Conservation (phyloP, 1,284 basidiomycete genomes). For the Melanopsichium pennsylvanicum region DNA sequence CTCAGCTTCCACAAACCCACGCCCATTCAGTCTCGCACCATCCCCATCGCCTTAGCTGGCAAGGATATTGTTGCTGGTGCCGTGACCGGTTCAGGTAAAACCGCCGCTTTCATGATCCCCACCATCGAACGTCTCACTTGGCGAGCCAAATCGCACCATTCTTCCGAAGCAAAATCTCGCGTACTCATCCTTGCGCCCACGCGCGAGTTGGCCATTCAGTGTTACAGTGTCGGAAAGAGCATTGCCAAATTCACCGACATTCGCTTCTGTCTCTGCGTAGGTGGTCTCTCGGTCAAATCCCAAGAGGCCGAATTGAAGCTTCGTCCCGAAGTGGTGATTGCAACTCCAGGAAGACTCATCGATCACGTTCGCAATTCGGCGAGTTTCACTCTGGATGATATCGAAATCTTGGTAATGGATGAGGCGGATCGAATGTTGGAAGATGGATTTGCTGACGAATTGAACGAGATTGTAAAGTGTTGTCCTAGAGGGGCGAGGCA, state of each 20-base stretch:
- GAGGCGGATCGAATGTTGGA: conserved; percentile 99
- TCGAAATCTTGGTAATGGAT: conserved; percentile 99
- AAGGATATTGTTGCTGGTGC: conserved; percentile 97
- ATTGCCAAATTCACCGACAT: conserved; percentile 90
- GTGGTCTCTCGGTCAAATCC: conserved; percentile 89
- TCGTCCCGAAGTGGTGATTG: conserved; percentile 97
- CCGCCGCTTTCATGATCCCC: conserved; percentile 97
- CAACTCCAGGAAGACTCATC: conserved; percentile 95
- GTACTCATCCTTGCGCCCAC: conserved; percentile 93
- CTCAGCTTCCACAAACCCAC: conserved; percentile 86
- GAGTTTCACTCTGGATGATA: conserved; percentile 88
- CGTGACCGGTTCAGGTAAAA: conserved; percentile 94
- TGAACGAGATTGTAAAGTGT: conserved; percentile 93
- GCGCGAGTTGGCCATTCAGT: conserved; percentile 96
- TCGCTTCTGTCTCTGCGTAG: conserved; percentile 94
- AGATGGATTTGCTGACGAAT: conserved; percentile 93
- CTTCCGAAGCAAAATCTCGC: conserved; percentile 90
- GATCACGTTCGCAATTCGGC: conserved; percentile 96
- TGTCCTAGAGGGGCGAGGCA: conserved; percentile 72
- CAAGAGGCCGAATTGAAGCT: conserved; percentile 94
- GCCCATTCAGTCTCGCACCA: conserved; percentile 95
- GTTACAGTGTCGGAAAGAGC: conserved; percentile 89
- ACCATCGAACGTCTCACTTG: conserved; percentile 93
- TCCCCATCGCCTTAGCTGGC: conserved; percentile 96
- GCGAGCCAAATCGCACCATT: conserved; percentile 82